Conservation (phyloP, 139 green algal species). For the Chara braunii region DNA sequence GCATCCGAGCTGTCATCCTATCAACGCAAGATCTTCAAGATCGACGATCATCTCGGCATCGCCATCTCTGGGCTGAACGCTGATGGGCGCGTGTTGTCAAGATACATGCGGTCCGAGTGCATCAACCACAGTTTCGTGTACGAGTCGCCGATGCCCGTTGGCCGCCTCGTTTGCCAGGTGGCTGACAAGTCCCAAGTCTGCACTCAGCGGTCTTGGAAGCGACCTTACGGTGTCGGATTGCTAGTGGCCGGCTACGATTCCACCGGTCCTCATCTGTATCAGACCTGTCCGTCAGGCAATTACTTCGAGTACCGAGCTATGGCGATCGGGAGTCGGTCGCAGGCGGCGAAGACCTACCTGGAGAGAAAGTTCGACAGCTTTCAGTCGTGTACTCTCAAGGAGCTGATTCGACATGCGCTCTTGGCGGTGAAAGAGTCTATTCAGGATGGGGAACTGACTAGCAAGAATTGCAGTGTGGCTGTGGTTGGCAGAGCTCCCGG, state of each 20-base stretch:
- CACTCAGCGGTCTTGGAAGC: constrained; percentile 86
- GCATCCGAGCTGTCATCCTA: constrained; percentile 79
- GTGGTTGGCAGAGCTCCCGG: constrained; percentile 66
- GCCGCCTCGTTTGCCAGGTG: constrained; percentile 76
- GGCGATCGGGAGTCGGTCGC: constrained; percentile 85
- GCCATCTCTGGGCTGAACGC: constrained; percentile 86
- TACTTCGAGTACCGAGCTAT: constrained; percentile 96
- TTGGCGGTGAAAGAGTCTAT: constrained; percentile 38
- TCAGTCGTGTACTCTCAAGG: constrained; percentile 55
- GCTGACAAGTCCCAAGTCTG: constrained; percentile 78
- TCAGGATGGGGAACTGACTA: constrained; percentile 75
- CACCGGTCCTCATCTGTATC: constrained; percentile 69
- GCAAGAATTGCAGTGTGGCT: constrained; percentile 66
- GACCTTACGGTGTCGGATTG: constrained; percentile 90
- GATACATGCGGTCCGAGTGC: constrained; percentile 95
- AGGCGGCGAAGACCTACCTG: constrained; percentile 93
- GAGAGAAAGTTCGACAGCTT: constrained; percentile 89
- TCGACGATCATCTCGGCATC: constrained; percentile 97
- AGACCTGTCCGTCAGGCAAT: constrained; percentile 86
- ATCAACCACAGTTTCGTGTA: constrained; percentile 92
- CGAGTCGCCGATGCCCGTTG: constrained; percentile 76
- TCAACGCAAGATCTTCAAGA: constrained; percentile 67
- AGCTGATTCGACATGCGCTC: constrained; percentile 69
- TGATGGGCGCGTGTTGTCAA: constrained; percentile 83
- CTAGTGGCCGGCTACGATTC: constrained; percentile 79